phyloP scores from a whole-genome alignment of 345 rosid species.

The Heritiera littoralis region DNA sequence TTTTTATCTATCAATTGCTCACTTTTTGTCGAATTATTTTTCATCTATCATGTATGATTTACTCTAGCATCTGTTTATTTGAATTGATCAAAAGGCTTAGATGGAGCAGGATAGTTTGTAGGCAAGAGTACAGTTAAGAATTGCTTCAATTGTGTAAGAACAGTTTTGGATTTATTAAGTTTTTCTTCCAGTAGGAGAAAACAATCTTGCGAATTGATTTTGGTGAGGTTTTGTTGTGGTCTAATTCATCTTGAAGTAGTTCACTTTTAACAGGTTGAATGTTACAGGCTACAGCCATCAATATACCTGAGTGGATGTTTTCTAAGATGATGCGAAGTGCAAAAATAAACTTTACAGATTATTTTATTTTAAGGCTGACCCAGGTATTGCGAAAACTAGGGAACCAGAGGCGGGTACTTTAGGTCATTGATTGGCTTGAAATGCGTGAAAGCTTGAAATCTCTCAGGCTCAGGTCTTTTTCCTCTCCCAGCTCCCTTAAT shows the following conservation, averaged over 20 bases:
- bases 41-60: background rate
- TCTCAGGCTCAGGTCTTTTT: constrained; percentile 58
- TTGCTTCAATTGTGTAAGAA: background rate
- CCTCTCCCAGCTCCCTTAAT: background rate
- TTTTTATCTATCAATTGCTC: background rate
- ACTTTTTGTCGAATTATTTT: background rate
- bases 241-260: constrained; percentile 41
- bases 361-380: constrained; percentile 67
- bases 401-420: constrained; percentile 90
- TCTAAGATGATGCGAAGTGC: constrained; percentile 89
- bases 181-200: background rate
- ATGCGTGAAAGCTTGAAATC: constrained; percentile 79
- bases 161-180: background rate
- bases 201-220: background rate
- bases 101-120: background rate
- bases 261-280: constrained; percentile 74
- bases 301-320: constrained; percentile 94
- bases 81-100: background rate
- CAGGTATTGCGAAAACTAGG: constrained; percentile 82
- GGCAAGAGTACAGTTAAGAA: too few species aligned
- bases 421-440: constrained; percentile 95
- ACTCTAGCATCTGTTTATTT: background rate
- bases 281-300: constrained; percentile 70
- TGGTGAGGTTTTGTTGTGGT: background rate
- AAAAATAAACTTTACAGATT: constrained; percentile 74